phyloP scores from a whole-genome alignment of 139 green algal genomes.

The Asterochloris erici region DNA sequence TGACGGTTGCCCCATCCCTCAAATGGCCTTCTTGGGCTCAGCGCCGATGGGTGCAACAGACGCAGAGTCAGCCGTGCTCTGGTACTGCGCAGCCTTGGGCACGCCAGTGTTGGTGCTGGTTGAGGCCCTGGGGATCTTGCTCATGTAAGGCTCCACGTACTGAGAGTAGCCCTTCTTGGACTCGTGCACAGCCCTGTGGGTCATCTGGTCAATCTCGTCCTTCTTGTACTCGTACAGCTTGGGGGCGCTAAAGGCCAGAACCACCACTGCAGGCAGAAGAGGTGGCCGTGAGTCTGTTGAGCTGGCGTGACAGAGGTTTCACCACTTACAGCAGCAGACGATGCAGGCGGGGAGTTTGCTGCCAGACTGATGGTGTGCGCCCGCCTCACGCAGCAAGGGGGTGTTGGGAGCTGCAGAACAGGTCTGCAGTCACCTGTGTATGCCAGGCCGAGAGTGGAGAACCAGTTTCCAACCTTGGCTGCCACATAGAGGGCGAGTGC shows the following conservation, averaged over 20 bases:
- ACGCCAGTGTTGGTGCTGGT: constrained; percentile 1
- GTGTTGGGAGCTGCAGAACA: not conserved
- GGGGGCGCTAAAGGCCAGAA: constrained; percentile 30
- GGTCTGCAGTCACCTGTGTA: constrained; percentile 21
- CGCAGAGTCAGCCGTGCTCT: not conserved
- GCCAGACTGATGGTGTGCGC: no score
- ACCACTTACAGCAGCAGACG: no score
- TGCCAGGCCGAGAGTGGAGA: constrained; percentile 35
- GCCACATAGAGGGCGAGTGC: constrained; percentile 28
- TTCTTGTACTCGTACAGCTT: constrained; percentile 66
- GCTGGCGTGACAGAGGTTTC: no score
- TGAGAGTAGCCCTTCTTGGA: constrained; percentile 32
- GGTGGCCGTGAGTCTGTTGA: no score
- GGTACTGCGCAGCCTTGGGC: no score
- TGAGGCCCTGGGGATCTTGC: constrained; percentile 29
- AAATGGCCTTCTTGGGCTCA: not conserved
- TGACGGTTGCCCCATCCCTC: not conserved
- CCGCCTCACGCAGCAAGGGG: no score
- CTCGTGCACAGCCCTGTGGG: constrained; percentile 29
- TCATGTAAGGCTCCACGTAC: constrained; percentile 34
- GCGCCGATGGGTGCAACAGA: no score
- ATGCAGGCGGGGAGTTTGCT: no score
- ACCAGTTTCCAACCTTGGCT: constrained; percentile 27
- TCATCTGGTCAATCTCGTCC: constrained; percentile 44
- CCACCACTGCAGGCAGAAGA: constrained; percentile 21